Evolutionary conservation across 495 filamentous ascomycete genomes (phyloP).

Genomic region (Pseudevernia furfuracea): DNA sequence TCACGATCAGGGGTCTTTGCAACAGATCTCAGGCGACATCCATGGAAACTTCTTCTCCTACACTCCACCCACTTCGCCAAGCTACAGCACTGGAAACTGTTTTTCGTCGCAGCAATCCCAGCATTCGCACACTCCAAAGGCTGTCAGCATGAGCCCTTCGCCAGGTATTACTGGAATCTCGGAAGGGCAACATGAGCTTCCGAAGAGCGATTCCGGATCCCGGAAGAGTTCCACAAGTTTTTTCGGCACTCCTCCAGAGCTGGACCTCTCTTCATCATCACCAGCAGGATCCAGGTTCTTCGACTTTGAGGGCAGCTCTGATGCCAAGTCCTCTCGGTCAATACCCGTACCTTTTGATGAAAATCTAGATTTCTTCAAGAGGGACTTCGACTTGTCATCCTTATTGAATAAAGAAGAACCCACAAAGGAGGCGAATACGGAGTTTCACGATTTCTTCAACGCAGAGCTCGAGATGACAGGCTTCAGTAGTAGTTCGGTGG

Average conservation of each 20-base stretch:
- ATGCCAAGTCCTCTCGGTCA: slow-evolving; percentile 11
- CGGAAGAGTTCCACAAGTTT: slow-evolving; percentile 33
- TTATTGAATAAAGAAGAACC: neutral
- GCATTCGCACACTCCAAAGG: slow-evolving; percentile 37
- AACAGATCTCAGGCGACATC: slow-evolving; percentile 35
- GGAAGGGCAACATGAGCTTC: slow-evolving; percentile 23
- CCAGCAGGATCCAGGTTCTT: slow-evolving; percentile 23
- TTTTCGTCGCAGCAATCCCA: slow-evolving; percentile 40
- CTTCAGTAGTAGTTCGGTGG: neutral
- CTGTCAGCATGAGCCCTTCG: slow-evolving; percentile 20
- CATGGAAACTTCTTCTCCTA: slow-evolving; percentile 38
- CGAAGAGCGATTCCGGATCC: slow-evolving; percentile 26
- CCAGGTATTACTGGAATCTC: slow-evolving; percentile 21
- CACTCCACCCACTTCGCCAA: slow-evolving; percentile 45
- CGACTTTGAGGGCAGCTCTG: slow-evolving; percentile 17
- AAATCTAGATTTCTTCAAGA: slow-evolving; percentile 10
- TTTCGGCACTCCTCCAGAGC: slow-evolving; percentile 40
- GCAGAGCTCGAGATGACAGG: slow-evolving; percentile 13
- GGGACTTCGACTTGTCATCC: slow-evolving; percentile 13
- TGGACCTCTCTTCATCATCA: slow-evolving; percentile 26
- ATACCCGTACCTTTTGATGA: neutral
- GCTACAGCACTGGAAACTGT: slow-evolving; percentile 37
- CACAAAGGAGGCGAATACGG: neutral
- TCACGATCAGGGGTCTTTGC: slow-evolving; percentile 36
- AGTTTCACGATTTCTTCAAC: slow-evolving; percentile 10